Evolutionary conservation across 306 rosid species (phyloP).

Genomic region (Quercus rubra): DNA sequence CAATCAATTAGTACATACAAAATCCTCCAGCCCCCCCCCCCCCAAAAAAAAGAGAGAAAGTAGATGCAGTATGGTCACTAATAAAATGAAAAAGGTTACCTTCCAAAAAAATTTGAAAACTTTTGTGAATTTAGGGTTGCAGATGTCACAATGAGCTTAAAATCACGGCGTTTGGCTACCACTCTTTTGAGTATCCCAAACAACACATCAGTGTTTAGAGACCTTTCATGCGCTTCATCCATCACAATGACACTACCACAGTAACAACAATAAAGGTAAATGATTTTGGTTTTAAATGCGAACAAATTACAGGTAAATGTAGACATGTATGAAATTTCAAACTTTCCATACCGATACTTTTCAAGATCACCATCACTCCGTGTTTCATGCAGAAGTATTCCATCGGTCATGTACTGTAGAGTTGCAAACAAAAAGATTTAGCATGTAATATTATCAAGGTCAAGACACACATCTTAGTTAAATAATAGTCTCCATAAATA

Average conservation of each 20-base stretch:
- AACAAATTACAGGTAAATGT: neutral
- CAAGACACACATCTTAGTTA: neutral
- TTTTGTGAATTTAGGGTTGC: constrained; percentile 93
- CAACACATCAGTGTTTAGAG: constrained; percentile 88
- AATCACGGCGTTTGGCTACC: constrained; percentile 93
- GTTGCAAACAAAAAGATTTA: constrained; percentile 26
- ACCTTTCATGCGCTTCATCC: constrained; percentile 99
- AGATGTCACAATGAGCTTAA: constrained; percentile 93
- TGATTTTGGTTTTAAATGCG: constrained; percentile 9
- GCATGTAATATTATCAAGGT: constrained; percentile 9
- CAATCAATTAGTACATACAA: too few relatives aligned
- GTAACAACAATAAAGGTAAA: constrained; percentile 18
- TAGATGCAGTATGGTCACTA: neutral
- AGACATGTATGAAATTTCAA: neutral
- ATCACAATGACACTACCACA: constrained; percentile 83
- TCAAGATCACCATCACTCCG: constrained; percentile 92
- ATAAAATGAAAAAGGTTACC: constrained; percentile 44
- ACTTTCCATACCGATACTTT: constrained; percentile 74
- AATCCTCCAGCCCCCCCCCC: too few relatives aligned
- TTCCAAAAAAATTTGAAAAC: constrained; percentile 92
- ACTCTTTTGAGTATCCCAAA: constrained; percentile 93
- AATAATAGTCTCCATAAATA: neutral
- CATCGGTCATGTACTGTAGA: constrained; percentile 98
- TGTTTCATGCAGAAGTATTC: constrained; percentile 94
- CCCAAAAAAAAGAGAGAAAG: neutral